Evolutionary conservation across 805 yeast species (phyloP), one percentile per base, ranked within the genome.

Genomic region (Yamadazyma endophytica): DNA sequence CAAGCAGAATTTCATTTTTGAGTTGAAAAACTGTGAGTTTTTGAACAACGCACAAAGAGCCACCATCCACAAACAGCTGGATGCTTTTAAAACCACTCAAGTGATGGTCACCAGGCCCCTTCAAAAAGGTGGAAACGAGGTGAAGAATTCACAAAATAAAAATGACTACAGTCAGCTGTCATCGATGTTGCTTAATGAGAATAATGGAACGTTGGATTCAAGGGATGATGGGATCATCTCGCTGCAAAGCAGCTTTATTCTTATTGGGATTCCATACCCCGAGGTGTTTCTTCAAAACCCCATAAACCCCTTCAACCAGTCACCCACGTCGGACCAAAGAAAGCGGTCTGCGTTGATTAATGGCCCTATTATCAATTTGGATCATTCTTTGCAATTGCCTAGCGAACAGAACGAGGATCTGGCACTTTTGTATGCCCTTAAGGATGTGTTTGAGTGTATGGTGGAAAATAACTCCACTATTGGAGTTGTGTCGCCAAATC

Each of bases 361-460:
- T 28, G 96, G 96, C 0, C 97, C 97, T 1, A 77, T 92, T 4
- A 50, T 89, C 29, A 88, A 89, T 51, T 54, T 89, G 26, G 97
- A 90, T 50, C 77, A 77, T 38, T 68, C 84, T 1, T 56, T 79
- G 29, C 68, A 70, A 36, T 54, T 61, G 14, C 66, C 70, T 8
- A 39, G 46, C 9, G 56, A 54, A 25, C 55, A 50, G 24, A 45
- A 37, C 8, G 61, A 61, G 5, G 55, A 54, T 7, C 41, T 58
- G 13, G 54, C 54, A 2, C 45, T 65, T 17, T 36, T 64, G 11
- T 79, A 80, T 49, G 76, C 92, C 0, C 61, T 90, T 36, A 86
- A 85, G 49, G 98, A 92, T 53, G 61, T 87, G 9, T 90, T 85
- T 53, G 96, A 88, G 52, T 62, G 82, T 36, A 82, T 90, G 70